Percentiles rank a stretch among this genome's conserved stretches.
These are phyloP conservation scores for Abeoforma whisleri DNA, from an alignment of 78 protist species.

Conservation along the genomic window DNA sequence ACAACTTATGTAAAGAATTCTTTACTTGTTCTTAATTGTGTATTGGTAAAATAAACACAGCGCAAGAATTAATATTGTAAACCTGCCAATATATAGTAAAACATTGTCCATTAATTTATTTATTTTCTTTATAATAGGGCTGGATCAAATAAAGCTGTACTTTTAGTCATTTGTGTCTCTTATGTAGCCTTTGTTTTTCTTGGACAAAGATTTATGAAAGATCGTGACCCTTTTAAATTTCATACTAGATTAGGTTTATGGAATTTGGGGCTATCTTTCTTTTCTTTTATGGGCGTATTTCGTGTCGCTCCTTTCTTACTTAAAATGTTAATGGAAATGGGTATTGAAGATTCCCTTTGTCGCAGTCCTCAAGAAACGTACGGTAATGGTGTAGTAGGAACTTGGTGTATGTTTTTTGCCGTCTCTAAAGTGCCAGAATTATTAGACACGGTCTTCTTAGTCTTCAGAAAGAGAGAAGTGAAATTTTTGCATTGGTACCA, in stretches of 20 bases:
- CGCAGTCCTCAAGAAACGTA: not conserved
- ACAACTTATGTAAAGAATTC: too few species aligned
- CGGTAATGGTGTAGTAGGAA: slow-evolving; percentile 17
- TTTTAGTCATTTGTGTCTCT: not conserved
- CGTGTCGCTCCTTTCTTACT: slow-evolving; percentile 9
- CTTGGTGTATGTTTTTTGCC: slow-evolving; percentile 15
- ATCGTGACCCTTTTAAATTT: slow-evolving; percentile 9
- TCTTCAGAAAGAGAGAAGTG: slow-evolving; percentile 39
- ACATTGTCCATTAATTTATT: too few species aligned
- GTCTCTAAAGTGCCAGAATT: slow-evolving; percentile 45
- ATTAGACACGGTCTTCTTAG: slow-evolving; percentile 45
- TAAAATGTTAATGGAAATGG: not conserved
- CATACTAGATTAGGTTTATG: not conserved
- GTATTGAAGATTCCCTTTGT: slow-evolving; percentile 11
- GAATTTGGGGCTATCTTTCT: slow-evolving; percentile 21
- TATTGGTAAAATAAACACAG: too few species aligned
- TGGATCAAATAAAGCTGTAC: not conserved
- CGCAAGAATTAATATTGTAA: too few species aligned
- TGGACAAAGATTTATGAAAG: slow-evolving; percentile 19
- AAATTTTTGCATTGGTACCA: slow-evolving; percentile 67
- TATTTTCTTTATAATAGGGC: too few species aligned
- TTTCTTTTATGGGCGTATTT: slow-evolving; percentile 26
- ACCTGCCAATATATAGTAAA: too few species aligned
- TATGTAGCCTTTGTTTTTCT: not conserved
- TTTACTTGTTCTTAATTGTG: too few species aligned